Base-by-base conservation (phyloP, 2,329 filamentous ascomycete species). In the Fusarium pininemorale region DNA sequence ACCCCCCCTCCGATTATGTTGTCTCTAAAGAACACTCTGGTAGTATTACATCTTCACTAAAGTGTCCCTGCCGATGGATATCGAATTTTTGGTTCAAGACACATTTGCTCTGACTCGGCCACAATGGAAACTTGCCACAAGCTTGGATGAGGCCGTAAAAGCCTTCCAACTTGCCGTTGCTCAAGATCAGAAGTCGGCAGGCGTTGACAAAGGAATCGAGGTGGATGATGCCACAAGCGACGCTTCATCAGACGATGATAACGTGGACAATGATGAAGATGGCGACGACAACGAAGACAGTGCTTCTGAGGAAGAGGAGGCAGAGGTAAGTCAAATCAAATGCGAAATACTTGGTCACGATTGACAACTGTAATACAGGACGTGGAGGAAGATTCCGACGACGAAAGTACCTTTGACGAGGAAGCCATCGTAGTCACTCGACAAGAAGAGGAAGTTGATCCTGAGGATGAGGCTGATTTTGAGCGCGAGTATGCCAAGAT, bases 401-500 rank as follows among this genome's bases (percentile, higher is more conserved):
- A 85, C 44, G 89, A 89, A 42, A 92, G 88, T 37, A 91, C 92
- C 45, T 93, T 92, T 15, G 92, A 94, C 69, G 95, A 98, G 73
- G 95, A 98, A 81, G 91, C 93, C 30, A 97, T 98, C 75, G 90
- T 98, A 48, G 96, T 99, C 54, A 97, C 94, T 50, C 91, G 95
- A 69, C 92, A 96, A 79, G 94, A 98, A 81, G 94, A 98, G 80
- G 90, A 96, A 77, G 89, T 95, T 64, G 95, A 99, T 75, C 95
- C 96, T 1, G 95, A 98, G 83, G 94, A 93, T 45, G 96, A 99
- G 79, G 96, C 96, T 12, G 96, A 99, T 47, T 99, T 99, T 81
- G 97, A 99, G 80, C 94, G 96, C 77, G 96, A 98, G 83, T 96
- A 98, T 82, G 95, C 96, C 42, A 98, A 97, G 83, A 93, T 99